Evolutionary conservation across 1,139 yeast genomes (phyloP), one percentile per base, ranked within the genome.

Genomic region (Pichia sp.): DNA sequence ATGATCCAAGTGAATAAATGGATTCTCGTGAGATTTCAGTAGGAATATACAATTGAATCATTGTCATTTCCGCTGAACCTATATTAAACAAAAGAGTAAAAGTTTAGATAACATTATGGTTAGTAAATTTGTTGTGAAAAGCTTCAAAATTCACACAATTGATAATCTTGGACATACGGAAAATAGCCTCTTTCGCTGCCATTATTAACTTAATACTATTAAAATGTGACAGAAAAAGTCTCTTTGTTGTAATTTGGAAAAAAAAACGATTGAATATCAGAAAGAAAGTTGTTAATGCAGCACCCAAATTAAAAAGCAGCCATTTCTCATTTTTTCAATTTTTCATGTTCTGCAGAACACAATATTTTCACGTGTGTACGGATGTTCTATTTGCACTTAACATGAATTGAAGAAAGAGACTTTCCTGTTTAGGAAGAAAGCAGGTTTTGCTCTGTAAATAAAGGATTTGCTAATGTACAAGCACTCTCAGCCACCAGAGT

Each of bases 1-100:
- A 68, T 48, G 79, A 79, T 13, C 93, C 93, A 46, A 86, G 70
- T 29, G 81, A 73, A 63, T 83, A 80, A 46, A 84, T 76, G 16
- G 84, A 74, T 54, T 83, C 88, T 60, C 93, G 72, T 3, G 86
- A 72, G 28, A 81, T 78, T 67, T 86, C 95, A 29, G 83, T 73
- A 3, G 91, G 90, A 50, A 85, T 81, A 63, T 84, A 85, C 61
- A 86, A 69, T 65, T 85, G 88, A 45, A 84, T 80, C 67, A 84
- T 77, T 27, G 88, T 80, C 93, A 85, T 85, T 62, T 82, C 87
- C 79, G 93, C 93, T 49, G 93, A 85, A 62, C 79, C 56, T 53
- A 34, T 36, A 44, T 3, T 30, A 39, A 16, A 22, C 34, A 42
- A 18, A 51, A 38, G 28, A 13, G 16, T 46, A 13, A 22, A 44